Evolutionary conservation across 306 rosid species (phyloP), one percentile per base, ranked within the genome.

Genomic region (Trifolium dubium): DNA sequence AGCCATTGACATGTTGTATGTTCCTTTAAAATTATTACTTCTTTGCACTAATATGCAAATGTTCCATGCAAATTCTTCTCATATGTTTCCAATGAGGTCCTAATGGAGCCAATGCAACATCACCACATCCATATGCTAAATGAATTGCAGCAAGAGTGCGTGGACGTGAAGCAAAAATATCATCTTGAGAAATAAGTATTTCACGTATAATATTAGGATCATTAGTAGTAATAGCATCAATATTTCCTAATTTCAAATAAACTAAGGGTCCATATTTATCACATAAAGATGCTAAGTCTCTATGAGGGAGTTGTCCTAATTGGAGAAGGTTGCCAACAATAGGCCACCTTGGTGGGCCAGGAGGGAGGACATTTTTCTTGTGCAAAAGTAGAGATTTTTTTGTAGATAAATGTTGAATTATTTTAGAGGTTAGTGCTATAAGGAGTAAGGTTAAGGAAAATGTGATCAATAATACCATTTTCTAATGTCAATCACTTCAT

Each of bases 51-150:
- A n/a, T n/a, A n/a, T n/a, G n/a, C n/a, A 94, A 72, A 40, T 94
- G 97, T 71, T 94, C 98, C 98, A 94, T 94, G 81, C 98, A 94
- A 3, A 91, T 94, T 31, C 98, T 82, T 64, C 98, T 76, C 97
- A 94, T 89, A 2, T 90, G 72, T 46, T 94, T 94, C 98, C 98
- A 94, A 10, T 80, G 85, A 0, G 95, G 95, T 3, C 98, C 96
- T 3, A 88, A 23, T 0, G 98, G 98, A 14, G 98, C 98, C 2
- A 94, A 54, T 0, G 98, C 98, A 32, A 94, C 94, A 8, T 94
- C 98, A 0, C 90, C 83, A 49, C 94, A 81, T 0, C 92, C 95
- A 29, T 91, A 94, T 5, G 98, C 98, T 29, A 94, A 51, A 61
- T 94, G 98, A 53, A 88, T 75, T 0, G 97, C 98, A 1, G 98